Evolutionary conservation across 257 asterid genomes (phyloP).

Genomic region (Petrea volubilis): DNA sequence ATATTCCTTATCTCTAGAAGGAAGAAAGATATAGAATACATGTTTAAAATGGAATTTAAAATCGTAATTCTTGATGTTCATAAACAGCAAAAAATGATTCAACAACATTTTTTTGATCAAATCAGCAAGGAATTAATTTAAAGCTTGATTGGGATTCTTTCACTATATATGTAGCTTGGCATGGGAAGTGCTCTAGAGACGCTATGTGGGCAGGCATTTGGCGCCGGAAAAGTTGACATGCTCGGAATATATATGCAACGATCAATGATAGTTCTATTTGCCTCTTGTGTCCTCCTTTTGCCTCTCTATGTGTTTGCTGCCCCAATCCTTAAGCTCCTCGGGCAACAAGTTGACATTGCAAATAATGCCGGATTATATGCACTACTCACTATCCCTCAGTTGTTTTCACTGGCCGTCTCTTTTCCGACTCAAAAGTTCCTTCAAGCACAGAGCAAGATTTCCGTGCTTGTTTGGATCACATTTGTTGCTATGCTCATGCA

Average conservation of each 20-base stretch:
- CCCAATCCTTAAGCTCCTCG: constrained; percentile 66
- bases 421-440: constrained; percentile 78
- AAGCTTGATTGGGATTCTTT: too few relatives aligned
- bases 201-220: constrained; percentile 84
- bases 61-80: too few relatives aligned
- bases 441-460: constrained; percentile 85
- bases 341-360: constrained; percentile 66
- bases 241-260: constrained; percentile 85
- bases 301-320: constrained; percentile 75
- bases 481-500: constrained; percentile 43
- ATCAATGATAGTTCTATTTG: constrained; percentile 56
- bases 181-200: constrained; percentile 98
- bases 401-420: constrained; percentile 53
- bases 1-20: too few relatives aligned
- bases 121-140: too few relatives aligned
- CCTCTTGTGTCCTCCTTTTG: constrained; percentile 44
- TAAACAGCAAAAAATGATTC: too few relatives aligned
- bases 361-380: constrained; percentile 62
- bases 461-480: constrained; percentile 60
- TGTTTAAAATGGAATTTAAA: too few relatives aligned
- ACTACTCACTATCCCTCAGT: constrained; percentile 56
- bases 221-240: constrained; percentile 79
- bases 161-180: constrained; percentile 69
- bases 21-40: too few relatives aligned
- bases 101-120: too few relatives aligned